Percentiles rank a stretch among this genome's conserved stretches.
phyloP scores from a whole-genome alignment of 169 alveolate genomes.

The Cryptosporidium canis region DNA sequence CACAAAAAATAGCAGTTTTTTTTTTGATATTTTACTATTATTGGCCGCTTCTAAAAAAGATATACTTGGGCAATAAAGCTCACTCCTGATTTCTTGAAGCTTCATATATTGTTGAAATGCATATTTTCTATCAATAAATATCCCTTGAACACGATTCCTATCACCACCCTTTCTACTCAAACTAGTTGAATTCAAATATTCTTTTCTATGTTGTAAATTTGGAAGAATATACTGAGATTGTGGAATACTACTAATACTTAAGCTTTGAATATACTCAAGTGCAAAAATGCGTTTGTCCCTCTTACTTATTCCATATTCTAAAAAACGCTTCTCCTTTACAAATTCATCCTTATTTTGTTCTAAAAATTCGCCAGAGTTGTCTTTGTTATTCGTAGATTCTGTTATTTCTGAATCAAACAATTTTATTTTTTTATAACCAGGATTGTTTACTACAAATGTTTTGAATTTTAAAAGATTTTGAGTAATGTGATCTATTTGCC shows the following conservation, averaged over 20 bases:
- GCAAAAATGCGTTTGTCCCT: constrained; percentile 60
- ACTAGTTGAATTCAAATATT: constrained; percentile 40
- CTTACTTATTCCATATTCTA: not conserved
- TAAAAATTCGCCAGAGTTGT: not conserved
- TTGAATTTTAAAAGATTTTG: constrained; percentile 65
- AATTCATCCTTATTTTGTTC: not conserved
- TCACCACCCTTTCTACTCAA: constrained; percentile 69
- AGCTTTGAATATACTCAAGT: constrained; percentile 52
- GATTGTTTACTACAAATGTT: not conserved
- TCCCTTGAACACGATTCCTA: constrained; percentile 63
- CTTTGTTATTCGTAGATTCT: not conserved
- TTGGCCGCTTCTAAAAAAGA: constrained; percentile 1
- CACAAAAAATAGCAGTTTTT: not conserved
- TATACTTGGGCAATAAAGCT: constrained; percentile 1
- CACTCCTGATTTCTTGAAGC: constrained; percentile 36
- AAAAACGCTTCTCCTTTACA: not conserved
- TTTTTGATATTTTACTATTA: not conserved
- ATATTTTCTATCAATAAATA: constrained; percentile 66
- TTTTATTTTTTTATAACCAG: not conserved
- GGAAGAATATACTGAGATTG: constrained; percentile 40
- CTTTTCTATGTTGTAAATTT: constrained; percentile 19
- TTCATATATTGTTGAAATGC: constrained; percentile 56
- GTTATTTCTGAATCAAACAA: not conserved
- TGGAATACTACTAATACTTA: constrained; percentile 43
- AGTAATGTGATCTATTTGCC: constrained; percentile 73